phyloP scores from a whole-genome alignment of 192 early-diverging fungal genomes.

The Podila minutissima region DNA sequence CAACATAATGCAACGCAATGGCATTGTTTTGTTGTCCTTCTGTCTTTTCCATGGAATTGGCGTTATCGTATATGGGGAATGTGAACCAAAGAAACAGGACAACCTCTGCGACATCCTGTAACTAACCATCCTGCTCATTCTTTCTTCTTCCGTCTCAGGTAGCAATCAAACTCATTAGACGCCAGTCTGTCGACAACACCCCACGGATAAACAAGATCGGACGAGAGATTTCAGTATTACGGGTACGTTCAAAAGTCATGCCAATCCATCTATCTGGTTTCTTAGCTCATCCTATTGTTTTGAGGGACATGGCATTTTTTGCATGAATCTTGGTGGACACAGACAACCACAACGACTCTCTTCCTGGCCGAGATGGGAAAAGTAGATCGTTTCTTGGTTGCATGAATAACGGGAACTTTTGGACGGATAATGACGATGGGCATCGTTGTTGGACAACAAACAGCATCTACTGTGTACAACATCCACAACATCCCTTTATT shows the following conservation, averaged over 20 bases:
- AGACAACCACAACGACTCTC: too few species aligned
- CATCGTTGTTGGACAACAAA: too few species aligned
- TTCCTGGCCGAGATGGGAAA: too few species aligned
- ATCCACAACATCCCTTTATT: too few species aligned
- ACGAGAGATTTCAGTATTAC: slow-evolving; percentile 93
- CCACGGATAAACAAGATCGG: slow-evolving; percentile 90
- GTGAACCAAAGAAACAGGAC: background rate
- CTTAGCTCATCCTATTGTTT: background rate
- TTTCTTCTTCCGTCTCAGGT: slow-evolving; percentile 62
- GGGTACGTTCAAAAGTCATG: slow-evolving; percentile 65
- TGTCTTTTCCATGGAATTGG: background rate
- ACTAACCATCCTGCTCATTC: background rate
- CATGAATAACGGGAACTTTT: background rate
- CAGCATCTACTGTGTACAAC: too few species aligned
- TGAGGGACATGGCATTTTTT: background rate
- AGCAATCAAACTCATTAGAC: slow-evolving; percentile 96
- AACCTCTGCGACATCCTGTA: background rate
- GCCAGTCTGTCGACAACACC: slow-evolving; percentile 86
- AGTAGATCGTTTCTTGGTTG: background rate
- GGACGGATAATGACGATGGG: too few species aligned
- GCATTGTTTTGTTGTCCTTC: background rate
- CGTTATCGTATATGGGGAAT: background rate
- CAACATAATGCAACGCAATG: too few species aligned
- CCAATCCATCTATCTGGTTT: too few species aligned
- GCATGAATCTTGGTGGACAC: background rate